phyloP scores from a whole-genome alignment of 176 grass and related monocot genomes.

The Guadua angustifolia region DNA sequence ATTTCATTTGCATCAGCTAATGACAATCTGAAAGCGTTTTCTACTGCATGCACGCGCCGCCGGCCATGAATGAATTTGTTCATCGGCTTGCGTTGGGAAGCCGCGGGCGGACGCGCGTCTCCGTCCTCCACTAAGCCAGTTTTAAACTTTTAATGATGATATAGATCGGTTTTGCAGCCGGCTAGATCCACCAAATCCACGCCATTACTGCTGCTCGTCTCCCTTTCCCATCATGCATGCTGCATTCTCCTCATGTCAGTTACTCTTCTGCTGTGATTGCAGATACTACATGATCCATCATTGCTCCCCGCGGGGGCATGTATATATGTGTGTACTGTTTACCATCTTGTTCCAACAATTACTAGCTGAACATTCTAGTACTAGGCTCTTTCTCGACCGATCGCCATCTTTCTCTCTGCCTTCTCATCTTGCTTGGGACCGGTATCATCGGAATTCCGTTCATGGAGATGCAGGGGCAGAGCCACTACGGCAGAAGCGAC shows the following conservation, averaged over 20 bases:
- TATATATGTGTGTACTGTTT: slow-evolving; percentile 14
- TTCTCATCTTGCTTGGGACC: not conserved
- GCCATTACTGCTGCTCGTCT: slow-evolving; percentile 28
- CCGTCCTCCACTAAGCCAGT: too few species aligned
- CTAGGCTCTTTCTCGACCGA: not conserved
- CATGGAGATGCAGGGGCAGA: slow-evolving; percentile 29
- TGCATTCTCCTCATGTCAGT: not conserved
- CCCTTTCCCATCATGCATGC: slow-evolving; percentile 23
- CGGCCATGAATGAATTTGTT: too few species aligned
- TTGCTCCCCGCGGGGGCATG: not conserved
- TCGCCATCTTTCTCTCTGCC: not conserved
- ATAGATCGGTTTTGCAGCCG: slow-evolving; percentile 29
- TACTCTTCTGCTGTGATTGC: not conserved
- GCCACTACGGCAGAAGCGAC: not conserved
- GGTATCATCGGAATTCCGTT: not conserved
- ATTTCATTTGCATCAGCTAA: too few species aligned
- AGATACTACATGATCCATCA: not conserved
- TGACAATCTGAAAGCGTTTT: too few species aligned
- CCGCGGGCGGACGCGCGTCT: too few species aligned
- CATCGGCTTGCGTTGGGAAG: too few species aligned
- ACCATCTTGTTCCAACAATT: not conserved
- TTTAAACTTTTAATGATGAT: too few species aligned
- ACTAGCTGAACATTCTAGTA: not conserved
- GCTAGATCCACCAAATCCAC: slow-evolving; percentile 31
- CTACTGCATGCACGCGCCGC: too few species aligned